Percentiles rank a stretch among this genome's conserved stretches.
These are phyloP conservation scores for Letharia columbiana DNA, from an alignment of 495 filamentous ascomycete genomes.

Conservation along the genomic window DNA sequence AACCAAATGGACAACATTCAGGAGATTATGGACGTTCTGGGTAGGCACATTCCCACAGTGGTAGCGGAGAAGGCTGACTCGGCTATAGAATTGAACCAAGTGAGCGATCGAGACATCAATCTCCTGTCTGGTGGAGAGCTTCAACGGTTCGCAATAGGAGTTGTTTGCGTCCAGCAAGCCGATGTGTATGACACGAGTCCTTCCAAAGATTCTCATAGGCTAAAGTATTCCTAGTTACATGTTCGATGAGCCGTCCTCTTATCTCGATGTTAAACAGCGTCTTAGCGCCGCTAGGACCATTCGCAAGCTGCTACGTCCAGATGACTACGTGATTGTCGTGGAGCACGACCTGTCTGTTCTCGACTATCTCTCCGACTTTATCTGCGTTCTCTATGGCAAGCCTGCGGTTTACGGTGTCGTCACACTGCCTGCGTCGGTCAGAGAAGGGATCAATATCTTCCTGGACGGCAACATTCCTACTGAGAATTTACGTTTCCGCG, in stretches of 20 bases:
- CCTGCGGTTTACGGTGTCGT: constrained; percentile 97
- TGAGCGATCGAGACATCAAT: constrained; percentile 78
- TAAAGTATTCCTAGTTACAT: constrained; percentile 58
- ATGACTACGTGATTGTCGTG: constrained; percentile 96
- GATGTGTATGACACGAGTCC: constrained; percentile 60
- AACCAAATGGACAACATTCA: constrained; percentile 71
- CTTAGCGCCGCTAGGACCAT: constrained; percentile 86
- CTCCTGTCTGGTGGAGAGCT: constrained; percentile 93
- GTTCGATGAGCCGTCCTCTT: constrained; percentile 99
- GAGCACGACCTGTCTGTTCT: constrained; percentile 98
- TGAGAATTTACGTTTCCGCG: constrained; percentile 96
- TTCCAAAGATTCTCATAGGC: constrained; percentile 7
- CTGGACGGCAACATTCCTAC: constrained; percentile 95
- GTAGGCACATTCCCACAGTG: constrained; percentile 32
- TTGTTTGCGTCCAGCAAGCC: constrained; percentile 90
- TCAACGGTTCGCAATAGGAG: constrained; percentile 92
- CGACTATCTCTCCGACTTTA: constrained; percentile 96
- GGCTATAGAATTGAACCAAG: constrained; percentile 65
- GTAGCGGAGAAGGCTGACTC: constrained; percentile 23
- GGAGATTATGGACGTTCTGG: constrained; percentile 74
- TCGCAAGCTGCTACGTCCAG: constrained; percentile 72
- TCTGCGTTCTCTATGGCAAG: constrained; percentile 91
- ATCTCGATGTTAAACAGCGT: constrained; percentile 97
- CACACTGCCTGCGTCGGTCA: constrained; percentile 89
- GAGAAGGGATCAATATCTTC: constrained; percentile 99